These are phyloP conservation scores for Plantago elongata DNA, from an alignment of 257 asterid genomes.

Conservation along the genomic window DNA sequence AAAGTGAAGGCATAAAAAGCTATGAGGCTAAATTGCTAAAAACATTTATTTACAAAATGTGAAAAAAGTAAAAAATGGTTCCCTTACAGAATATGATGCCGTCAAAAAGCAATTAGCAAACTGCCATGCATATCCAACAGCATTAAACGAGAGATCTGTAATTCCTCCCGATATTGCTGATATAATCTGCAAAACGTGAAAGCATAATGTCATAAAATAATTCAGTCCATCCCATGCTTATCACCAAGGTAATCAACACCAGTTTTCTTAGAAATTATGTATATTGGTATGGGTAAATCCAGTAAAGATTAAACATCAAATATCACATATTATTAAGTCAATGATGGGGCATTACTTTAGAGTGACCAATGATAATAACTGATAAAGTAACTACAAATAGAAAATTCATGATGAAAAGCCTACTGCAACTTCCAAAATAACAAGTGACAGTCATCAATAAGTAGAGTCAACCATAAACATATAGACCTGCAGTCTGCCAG, in stretches of 20 bases:
- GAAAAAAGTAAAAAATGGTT: neutral
- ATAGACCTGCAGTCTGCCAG: conserved; percentile 8
- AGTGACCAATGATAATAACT: neutral
- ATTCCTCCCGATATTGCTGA: conserved; percentile 97
- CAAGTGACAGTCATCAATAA: neutral
- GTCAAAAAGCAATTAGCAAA: conserved; percentile 84
- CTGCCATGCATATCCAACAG: conserved; percentile 69
- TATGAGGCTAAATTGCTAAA: no score
- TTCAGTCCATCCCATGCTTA: neutral
- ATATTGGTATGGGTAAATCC: neutral
- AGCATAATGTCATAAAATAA: neutral
- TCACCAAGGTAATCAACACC: neutral
- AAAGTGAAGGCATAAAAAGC: no score
- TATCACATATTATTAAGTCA: neutral
- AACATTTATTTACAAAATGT: neutral
- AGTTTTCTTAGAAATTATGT: neutral
- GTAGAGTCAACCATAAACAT: neutral
- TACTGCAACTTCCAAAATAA: neutral
- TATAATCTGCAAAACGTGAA: conserved; percentile 30
- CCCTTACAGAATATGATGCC: conserved; percentile 92
- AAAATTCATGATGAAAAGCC: no score
- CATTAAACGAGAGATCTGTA: conserved; percentile 28
- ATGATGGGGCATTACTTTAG: neutral
- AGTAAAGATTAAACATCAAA: conserved; percentile 1
- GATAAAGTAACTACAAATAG: neutral